phyloP scores from a whole-genome alignment of 805 yeast species.

The Cyberlindnera samutprakarnensis region DNA sequence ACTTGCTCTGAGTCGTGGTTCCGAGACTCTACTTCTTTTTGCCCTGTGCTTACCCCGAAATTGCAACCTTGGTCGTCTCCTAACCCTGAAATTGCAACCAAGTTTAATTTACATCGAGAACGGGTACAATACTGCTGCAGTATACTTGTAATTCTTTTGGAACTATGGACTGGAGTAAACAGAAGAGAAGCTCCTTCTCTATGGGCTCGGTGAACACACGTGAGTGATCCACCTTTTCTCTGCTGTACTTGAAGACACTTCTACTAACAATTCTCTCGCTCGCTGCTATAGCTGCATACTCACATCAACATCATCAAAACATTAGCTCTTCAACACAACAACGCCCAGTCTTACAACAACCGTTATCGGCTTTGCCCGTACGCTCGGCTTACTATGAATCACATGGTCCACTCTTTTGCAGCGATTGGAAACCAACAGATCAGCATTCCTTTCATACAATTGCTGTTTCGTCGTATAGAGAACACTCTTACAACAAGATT shows the following conservation, averaged over 20 bases:
- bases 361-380: conserved; percentile 15
- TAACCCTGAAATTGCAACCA: no score
- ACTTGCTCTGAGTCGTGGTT: no score
- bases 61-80: no score
- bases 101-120: no score
- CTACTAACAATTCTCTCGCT: conserved; percentile 1
- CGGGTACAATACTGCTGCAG: no score
- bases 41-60: no score
- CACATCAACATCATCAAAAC: conserved; percentile 7
- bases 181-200: conserved; percentile 22
- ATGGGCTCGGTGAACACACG: conserved; percentile 18
- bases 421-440: conserved; percentile 37
- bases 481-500: conserved; percentile 63
- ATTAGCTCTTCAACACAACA: conserved; percentile 4
- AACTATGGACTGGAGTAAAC: conserved; percentile 20
- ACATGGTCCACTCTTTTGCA: conserved; percentile 40
- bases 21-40: no score
- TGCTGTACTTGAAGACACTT: conserved; percentile 7
- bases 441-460: conserved; percentile 34
- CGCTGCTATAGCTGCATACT: neutral
- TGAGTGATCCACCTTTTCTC: conserved; percentile 2
- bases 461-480: conserved; percentile 74
- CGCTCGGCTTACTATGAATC: conserved; percentile 38
- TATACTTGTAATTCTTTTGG: no score
- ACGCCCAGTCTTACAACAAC: conserved; percentile 1